Evolutionary conservation across 2,329 filamentous ascomycete species (phyloP), one percentile per base, ranked within the genome.

Genomic region (Paecilomyces fulvus): DNA sequence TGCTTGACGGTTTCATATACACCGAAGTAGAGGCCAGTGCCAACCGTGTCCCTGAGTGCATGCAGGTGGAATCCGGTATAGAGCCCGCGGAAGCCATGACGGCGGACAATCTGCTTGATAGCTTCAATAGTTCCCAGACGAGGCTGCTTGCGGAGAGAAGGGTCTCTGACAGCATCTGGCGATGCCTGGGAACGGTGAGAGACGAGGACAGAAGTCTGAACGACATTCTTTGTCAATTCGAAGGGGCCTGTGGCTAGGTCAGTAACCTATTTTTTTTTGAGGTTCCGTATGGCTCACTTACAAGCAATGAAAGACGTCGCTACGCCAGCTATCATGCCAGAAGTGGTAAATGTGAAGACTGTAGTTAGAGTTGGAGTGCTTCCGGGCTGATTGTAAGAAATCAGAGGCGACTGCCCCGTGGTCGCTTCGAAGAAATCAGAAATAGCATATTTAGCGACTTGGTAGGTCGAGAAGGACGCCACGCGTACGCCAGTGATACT

Each of bases 1-100:
- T 78, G 75, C 62, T 78, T 78, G 14, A 74, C 72, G 2, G 74
- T 76, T 60, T 78, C 76, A 51, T 78, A 78, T 50, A 78, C 69
- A 17, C 73, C 68, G 58, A 78, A 78, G 56, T 78, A 78, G 49
- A 78, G 61, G 6, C 72, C 76, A 8, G 75, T 74, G 12, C 76
- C 76, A 53, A 77, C 66, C 3, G 73, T 75, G 52, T 78, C 76
- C 48, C 76, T 73, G 58, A 75, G 51, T 3, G 73, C 69, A 61
- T 78, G 76, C 7, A 78, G 65, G 37, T 69, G 65, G 62, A 77
- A 77, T 2, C 75, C 76, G 1, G 75, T 77, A 60, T 77, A 78
- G 12, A 78, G 65, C 12, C 75, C 75, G 46, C 69, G 65, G 52
- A 75, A 59, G 11, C 76, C 76, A 60, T 76, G 72, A 20, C 74